Evolutionary conservation across 2,329 filamentous ascomycete species (phyloP), one percentile per base, ranked within the genome.

Genomic region (Trichoderma sp.): DNA sequence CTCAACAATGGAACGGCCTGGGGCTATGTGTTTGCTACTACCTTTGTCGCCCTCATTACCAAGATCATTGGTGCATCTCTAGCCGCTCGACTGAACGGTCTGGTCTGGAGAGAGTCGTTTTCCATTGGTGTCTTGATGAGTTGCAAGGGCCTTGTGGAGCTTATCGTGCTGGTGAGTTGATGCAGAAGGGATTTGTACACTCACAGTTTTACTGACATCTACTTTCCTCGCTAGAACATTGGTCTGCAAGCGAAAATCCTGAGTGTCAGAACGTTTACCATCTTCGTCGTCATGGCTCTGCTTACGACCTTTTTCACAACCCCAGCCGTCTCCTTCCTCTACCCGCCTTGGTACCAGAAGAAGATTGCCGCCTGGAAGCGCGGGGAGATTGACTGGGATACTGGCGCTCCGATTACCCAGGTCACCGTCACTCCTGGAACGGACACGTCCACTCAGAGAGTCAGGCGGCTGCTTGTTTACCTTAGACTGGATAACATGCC

Each of bases 281-380:
- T 97, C 63, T 96, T 97, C 70, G 92, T 97, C 24, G 90, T 97
- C 72, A 97, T 97, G 93, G 93, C 93, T 9, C 81, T 96, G 2
- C 81, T 96, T 39, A 96, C 92, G 0, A 97, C 93, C 0, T 92
- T 97, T 65, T 78, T 87, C 0, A 96, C 93, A 0, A 93, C 93
- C 0, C 93, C 93, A 0, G 78, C 96, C 47, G 90, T 90, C 1
- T 83, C 85, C 14, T 81, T 80, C 60, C 80, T 96, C 7, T 97
- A 96, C 69, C 93, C 93, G 1, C 83, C 85, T 0, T 83, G 76
- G 76, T 85, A 85, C 63, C 83, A 83, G 67, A 78, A 79, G 67
- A 84, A 83, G 74, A 76, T 83, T 9, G 81, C 80, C 9, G 78
- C 77, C 21, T 83, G 78, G 89, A 91, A 90, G 71, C 86, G 89